Base-by-base conservation (phyloP, 345 rosid species). In the Turritis glabra region DNA sequence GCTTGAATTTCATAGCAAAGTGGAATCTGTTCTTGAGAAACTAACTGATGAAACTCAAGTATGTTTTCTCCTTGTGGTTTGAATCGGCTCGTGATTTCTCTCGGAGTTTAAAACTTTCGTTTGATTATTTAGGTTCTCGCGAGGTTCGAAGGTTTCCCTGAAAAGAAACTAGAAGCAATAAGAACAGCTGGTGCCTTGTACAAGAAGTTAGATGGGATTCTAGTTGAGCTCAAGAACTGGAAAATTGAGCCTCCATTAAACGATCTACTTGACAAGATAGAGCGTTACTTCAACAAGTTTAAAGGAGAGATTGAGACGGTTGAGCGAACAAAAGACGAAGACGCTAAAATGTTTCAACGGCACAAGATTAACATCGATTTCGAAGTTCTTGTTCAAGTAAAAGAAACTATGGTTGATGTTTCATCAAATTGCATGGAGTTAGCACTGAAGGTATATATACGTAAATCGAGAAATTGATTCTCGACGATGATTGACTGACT, bases 351-450 rank as follows among this genome's bases (percentile, higher is more conserved):
- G 71, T 84, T 87, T 53, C 69, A 80, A 14, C 75, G 80, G 48
- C 79, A 89, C 50, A 82, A 83, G 43, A 89, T 86, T 25, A 77
- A 81, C 13, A 81, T 89, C 13, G 85, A 87, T 76, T 86, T 85
- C 72, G 60, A 77, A 64, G 79, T 84, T 44, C 79, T 89, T 29
- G 76, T 70, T 21, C 81, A 73, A 37, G 82, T 89, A 43, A 89
- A 89, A 77, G 92, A 89, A 73, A 63, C 83, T 1, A 80, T 85
- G 88, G 90, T 89, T 48, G 92, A 87, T 82, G 84, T 89, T 76
- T 89, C 95, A 60, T 89, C 95, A 25, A 82, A 82, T 58, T 87
- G 89, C 79, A 83, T 89, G 85, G 92, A 85, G 77, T 65, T 83
- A 60, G 89, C 86, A 43, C 79, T 89, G 23, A 82, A 78, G 92